Percentiles rank a stretch among this genome's conserved stretches.
These are phyloP conservation scores for Dactylellina leptospora DNA, from an alignment of 2,329 filamentous ascomycete species.

Conservation along the genomic window DNA sequence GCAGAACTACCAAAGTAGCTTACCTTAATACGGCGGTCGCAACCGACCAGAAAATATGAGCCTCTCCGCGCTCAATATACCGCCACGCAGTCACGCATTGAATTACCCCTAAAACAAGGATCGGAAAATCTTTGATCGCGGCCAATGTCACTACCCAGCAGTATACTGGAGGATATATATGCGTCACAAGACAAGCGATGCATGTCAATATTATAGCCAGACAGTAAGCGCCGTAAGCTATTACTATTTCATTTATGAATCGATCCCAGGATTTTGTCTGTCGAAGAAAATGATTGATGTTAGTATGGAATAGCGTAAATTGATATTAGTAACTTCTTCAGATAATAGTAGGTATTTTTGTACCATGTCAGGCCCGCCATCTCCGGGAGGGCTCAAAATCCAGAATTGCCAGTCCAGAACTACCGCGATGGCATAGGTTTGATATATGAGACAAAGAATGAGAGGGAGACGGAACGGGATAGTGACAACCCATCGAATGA, in stretches of 20 bases:
- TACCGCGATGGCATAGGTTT: not conserved
- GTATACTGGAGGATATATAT: not conserved
- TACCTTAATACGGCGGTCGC: not conserved
- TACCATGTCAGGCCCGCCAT: not conserved
- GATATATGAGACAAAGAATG: not conserved
- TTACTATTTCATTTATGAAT: not conserved
- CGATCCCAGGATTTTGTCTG: not conserved
- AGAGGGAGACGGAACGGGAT: not conserved
- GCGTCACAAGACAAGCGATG: not conserved
- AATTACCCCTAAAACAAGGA: too few relatives aligned
- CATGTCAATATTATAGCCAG: not conserved
- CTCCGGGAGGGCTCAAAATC: conserved; percentile 6
- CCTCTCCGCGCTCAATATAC: too few relatives aligned
- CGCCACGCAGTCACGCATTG: too few relatives aligned
- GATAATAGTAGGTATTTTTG: too few relatives aligned
- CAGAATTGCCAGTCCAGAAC: not conserved
- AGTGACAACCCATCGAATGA: not conserved
- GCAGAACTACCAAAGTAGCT: not conserved
- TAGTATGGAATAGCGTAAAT: too few relatives aligned
- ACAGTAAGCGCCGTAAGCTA: not conserved
- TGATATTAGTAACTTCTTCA: too few relatives aligned
- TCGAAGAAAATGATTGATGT: not conserved
- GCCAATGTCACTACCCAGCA: not conserved
- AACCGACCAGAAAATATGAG: too few relatives aligned
- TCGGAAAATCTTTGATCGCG: conserved; percentile 2